These are phyloP conservation scores for Lecanicillium sp. DNA, from an alignment of 2,329 filamentous ascomycete genomes.

Conservation along the genomic window DNA sequence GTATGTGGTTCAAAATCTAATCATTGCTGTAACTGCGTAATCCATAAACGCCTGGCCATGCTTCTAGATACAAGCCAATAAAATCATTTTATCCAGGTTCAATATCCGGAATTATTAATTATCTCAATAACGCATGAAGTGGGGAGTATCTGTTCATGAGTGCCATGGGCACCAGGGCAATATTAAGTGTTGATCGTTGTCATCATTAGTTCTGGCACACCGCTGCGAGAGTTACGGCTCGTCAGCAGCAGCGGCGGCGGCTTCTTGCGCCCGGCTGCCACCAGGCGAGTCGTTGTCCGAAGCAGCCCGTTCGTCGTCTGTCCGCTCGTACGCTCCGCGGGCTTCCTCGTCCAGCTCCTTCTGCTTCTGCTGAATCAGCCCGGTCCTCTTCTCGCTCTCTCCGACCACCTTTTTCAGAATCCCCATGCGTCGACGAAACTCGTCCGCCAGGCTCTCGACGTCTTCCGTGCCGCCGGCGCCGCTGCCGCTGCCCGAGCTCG, in stretches of 20 bases:
- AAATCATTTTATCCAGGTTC: too few relatives aligned
- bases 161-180: too few relatives aligned
- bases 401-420: constrained; percentile 46
- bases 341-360: not conserved
- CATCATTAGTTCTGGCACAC: constrained; percentile 4
- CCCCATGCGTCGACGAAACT: constrained; percentile 51
- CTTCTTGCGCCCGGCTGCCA: too few relatives aligned
- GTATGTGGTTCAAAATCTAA: too few relatives aligned
- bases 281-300: too few relatives aligned
- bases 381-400: constrained; percentile 38
- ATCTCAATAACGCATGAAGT: not conserved
- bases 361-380: constrained; percentile 3
- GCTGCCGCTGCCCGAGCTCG: constrained; percentile 22
- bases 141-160: not conserved
- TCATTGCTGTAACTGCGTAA: too few relatives aligned
- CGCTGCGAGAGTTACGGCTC: too few relatives aligned
- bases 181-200: constrained; percentile 1
- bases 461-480: constrained; percentile 33
- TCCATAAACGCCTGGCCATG: too few relatives aligned
- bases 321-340: too few relatives aligned
- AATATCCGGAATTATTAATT: not conserved
- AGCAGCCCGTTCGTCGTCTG: too few relatives aligned
- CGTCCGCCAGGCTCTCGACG: constrained; percentile 42
- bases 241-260: too few relatives aligned
- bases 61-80: too few relatives aligned